Conservation (phyloP, 768 basidiomycete genomes). For the Lenzites betulinus region DNA sequence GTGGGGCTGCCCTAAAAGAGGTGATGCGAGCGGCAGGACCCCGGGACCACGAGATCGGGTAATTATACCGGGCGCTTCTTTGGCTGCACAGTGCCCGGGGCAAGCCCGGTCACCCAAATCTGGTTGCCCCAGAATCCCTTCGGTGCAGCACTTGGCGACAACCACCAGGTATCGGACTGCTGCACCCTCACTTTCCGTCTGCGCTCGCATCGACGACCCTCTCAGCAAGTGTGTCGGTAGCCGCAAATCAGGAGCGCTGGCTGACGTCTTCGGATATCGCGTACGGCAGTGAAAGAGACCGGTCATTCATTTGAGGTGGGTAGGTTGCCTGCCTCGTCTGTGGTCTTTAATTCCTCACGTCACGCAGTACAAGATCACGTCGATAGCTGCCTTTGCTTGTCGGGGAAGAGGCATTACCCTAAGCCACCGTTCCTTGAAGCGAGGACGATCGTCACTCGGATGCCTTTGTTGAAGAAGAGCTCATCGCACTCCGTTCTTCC, state of each 20-base stretch:
- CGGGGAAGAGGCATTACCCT: no score
- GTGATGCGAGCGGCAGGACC: no score
- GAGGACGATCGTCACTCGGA: background rate
- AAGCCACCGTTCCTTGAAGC: no score
- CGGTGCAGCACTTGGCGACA: background rate
- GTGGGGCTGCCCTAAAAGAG: background rate
- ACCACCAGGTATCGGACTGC: background rate
- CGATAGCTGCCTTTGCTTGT: no score
- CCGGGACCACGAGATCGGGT: no score
- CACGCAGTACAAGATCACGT: no score
- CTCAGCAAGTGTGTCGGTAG: no score
- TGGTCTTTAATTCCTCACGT: no score
- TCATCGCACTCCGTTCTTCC: slow-evolving; percentile 7
- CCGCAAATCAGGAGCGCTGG: background rate
- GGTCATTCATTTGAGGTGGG: background rate
- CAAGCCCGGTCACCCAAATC: background rate
- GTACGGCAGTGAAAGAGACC: background rate
- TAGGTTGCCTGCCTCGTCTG: background rate
- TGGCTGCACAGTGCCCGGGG: background rate
- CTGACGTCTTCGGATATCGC: background rate
- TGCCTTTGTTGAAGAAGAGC: slow-evolving; percentile 16
- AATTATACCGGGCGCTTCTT: slow-evolving; percentile 4
- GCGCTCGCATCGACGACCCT: no score
- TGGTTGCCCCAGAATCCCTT: no score
- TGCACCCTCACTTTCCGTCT: background rate